Base-by-base conservation (phyloP, 2,329 filamentous ascomycete genomes). In the Pestalotiopsis sp. region DNA sequence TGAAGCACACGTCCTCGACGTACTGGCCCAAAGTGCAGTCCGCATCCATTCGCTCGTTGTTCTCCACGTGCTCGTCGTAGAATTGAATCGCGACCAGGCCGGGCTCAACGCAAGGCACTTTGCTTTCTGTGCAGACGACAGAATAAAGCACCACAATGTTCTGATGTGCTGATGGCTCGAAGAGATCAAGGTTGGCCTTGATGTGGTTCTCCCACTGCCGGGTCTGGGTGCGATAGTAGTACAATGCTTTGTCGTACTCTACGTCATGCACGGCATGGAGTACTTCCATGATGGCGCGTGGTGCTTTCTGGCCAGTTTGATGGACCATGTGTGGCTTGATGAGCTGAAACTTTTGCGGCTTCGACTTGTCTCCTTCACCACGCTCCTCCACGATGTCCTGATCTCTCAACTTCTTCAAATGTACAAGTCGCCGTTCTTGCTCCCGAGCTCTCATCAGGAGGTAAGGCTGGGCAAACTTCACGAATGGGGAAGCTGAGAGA, bases 291-390 rank as follows among this genome's bases (percentile, higher is more conserved):
- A 98, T 93, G 76, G 97, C 94, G 59, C 90, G 90, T 0, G 95
- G 93, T 3, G 93, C 92, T 73, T 91, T 91, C 66, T 93, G 91
- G 0, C 93, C 90, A 60, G 94, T 90, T 68, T 92, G 88, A 74
- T 97, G 93, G 0, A 99, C 93, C 95, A 98, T 98, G 74, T 97
- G 93, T 1, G 96, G 95, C 70, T 93, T 93, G 71, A 99, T 97
- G 11, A 99, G 87, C 73, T 97, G 91, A 73, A 99, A 99, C 41
- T 90, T 91, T 68, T 93, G 90, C 1, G 87, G 86, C 60, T 88
- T 90, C 5, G 82, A 76, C 72, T 92, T 91, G 71, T 93, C 91
- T 12, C 87, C 83, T 27, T 87, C 85, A 4, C 80, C 82, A 20
- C 85, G 80, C 66, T 89, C 87, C 69, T 90, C 87, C 11, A 87